phyloP scores from a whole-genome alignment of 2,329 filamentous ascomycete species.

The Paecilomyces sp. region DNA sequence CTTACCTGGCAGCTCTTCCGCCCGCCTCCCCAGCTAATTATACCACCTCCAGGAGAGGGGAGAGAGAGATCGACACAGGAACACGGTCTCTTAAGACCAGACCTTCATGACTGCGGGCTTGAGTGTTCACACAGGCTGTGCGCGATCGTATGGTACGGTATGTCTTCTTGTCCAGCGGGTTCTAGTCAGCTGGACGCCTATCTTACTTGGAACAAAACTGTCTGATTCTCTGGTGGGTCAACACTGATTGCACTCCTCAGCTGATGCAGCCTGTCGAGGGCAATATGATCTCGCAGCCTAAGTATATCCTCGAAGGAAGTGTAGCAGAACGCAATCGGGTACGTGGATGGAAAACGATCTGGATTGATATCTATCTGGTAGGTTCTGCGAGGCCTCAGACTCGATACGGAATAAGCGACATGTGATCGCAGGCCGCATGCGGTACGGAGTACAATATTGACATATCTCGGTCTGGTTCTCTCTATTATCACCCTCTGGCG shows the following conservation, averaged over 20 bases:
- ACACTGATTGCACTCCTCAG: not conserved
- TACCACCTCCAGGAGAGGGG: not conserved
- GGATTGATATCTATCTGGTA: not conserved
- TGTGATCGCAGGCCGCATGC: not conserved
- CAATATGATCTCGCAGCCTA: not conserved
- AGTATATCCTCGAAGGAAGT: not conserved
- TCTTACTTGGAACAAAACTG: not conserved
- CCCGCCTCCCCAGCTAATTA: not conserved
- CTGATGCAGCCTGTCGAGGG: not conserved
- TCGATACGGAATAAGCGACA: not conserved
- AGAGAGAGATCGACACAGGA: not conserved
- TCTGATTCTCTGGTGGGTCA: slow-evolving; percentile 9
- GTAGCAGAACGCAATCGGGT: not conserved
- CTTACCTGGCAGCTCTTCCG: not conserved
- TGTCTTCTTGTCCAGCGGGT: not conserved
- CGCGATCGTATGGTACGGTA: not conserved
- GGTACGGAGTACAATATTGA: not conserved
- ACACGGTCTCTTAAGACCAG: not conserved
- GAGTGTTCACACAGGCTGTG: not conserved
- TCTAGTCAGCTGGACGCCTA: not conserved
- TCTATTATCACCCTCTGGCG: not conserved
- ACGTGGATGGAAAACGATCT: not conserved
- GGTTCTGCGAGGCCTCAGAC: not conserved
- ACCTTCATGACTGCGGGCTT: not conserved
- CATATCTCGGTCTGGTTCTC: not conserved